Percentiles rank a stretch among this genome's conserved stretches.
These are phyloP conservation scores for Diversispora epigaea DNA, from an alignment of 192 early-diverging fungal species.

Conservation along the genomic window DNA sequence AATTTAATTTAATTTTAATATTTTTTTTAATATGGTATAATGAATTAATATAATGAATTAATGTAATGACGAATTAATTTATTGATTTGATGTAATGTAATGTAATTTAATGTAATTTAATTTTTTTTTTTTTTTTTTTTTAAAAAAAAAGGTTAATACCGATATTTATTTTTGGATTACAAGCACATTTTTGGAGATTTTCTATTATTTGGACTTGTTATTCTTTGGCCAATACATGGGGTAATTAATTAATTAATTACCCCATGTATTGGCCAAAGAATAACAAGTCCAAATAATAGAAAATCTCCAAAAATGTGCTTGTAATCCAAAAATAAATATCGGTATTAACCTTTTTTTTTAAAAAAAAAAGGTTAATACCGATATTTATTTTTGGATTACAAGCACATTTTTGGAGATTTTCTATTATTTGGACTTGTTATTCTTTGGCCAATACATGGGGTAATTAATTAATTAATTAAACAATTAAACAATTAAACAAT, in stretches of 20 bases:
- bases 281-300: too few relatives aligned
- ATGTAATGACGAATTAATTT: too few relatives aligned
- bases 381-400: slow-evolving; percentile 28
- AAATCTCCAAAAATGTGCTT: too few relatives aligned
- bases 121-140: neutral
- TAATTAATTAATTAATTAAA: neutral
- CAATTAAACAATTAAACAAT: slow-evolving; percentile 31
- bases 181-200: slow-evolving; percentile 28
- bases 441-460: slow-evolving; percentile 18
- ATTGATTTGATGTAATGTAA: too few relatives aligned
- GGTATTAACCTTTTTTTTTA: neutral
- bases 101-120: neutral
- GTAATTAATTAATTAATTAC: neutral
- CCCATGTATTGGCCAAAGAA: too few relatives aligned
- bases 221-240: slow-evolving; percentile 16
- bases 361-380: slow-evolving; percentile 1
- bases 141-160: slow-evolving; percentile 1
- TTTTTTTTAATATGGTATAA: too few relatives aligned
- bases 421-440: slow-evolving; percentile 25
- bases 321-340: too few relatives aligned
- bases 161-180: slow-evolving; percentile 28
- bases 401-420: slow-evolving; percentile 29
- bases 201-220: slow-evolving; percentile 25
- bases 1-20: neutral
- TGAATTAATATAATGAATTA: neutral